A percentile compares a stretch with the other conserved stretches of the same genome.
phyloP scores from a whole-genome alignment of 2,329 filamentous ascomycete genomes.

The Ilyonectria mors-panacis region DNA sequence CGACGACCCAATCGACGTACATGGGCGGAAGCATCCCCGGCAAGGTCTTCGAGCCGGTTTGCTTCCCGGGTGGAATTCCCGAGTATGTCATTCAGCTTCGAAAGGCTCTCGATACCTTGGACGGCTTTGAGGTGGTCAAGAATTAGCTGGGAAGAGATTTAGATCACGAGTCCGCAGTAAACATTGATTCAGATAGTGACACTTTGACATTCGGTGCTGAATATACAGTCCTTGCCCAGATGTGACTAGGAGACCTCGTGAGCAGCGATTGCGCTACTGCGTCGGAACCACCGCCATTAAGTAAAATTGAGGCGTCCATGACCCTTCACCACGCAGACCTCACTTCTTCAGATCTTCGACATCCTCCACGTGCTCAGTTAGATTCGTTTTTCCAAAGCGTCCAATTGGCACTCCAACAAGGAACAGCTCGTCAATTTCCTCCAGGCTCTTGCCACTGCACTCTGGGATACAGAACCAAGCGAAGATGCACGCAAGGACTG shows the following conservation, averaged over 20 bases:
- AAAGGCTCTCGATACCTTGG: conserved; percentile 34
- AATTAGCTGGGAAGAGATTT: not conserved
- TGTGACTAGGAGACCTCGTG: not conserved
- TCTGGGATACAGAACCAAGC: not conserved
- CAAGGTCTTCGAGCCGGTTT: conserved; percentile 66
- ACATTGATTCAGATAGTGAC: not conserved
- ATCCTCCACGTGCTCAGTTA: not conserved
- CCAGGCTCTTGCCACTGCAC: not conserved
- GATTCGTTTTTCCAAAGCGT: not conserved
- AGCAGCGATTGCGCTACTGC: not conserved
- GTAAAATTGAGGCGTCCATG: too few relatives aligned
- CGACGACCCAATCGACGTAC: conserved; percentile 65
- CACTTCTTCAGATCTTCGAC: not conserved
- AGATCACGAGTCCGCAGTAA: not conserved
- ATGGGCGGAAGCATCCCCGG: conserved; percentile 70
- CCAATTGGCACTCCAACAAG: not conserved
- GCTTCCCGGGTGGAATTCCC: conserved; percentile 61
- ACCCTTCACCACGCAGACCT: too few relatives aligned
- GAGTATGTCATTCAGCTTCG: conserved; percentile 50
- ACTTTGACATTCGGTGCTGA: too few relatives aligned
- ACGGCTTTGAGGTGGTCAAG: conserved; percentile 43
- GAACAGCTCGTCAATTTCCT: not conserved
- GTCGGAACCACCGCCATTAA: not conserved
- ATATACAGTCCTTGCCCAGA: not conserved
- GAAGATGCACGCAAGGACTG: not conserved